A percentile compares a stretch with the other conserved stretches of the same genome.
Conservation (phyloP, 306 rosid species). For the Mimosa bimucronata region DNA sequence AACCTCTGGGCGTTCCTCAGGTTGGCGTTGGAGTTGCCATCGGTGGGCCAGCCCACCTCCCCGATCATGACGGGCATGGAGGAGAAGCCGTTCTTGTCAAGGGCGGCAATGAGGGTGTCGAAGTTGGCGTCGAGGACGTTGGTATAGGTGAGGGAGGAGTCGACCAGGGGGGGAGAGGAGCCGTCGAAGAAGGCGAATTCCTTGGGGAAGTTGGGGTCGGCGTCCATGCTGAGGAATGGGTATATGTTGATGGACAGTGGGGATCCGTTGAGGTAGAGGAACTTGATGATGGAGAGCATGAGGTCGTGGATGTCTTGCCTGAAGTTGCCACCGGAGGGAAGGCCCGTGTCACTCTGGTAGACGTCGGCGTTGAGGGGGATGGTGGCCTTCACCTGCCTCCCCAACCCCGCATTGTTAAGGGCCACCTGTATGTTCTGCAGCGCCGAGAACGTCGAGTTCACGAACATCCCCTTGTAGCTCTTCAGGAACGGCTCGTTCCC, state of each 20-base stretch:
- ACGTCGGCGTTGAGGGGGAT: slow-evolving; percentile 91
- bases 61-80: slow-evolving; percentile 80
- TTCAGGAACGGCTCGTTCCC: slow-evolving; percentile 88
- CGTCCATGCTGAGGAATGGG: slow-evolving; percentile 90
- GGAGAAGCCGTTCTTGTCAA: slow-evolving; percentile 75
- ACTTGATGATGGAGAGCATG: slow-evolving; percentile 68
- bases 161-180: slow-evolving; percentile 70
- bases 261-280: slow-evolving; percentile 55
- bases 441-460: slow-evolving; percentile 72
- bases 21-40: slow-evolving; percentile 72
- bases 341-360: slow-evolving; percentile 60
- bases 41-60: slow-evolving; percentile 96
- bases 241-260: slow-evolving; percentile 88
- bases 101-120: slow-evolving; percentile 83
- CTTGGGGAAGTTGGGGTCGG: slow-evolving; percentile 87
- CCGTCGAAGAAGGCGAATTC: slow-evolving; percentile 88
- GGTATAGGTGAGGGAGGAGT: slow-evolving; percentile 72
- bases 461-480: slow-evolving; percentile 67
- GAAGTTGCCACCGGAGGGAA: slow-evolving; percentile 91
- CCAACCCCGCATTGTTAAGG: slow-evolving; percentile 76
- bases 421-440: slow-evolving; percentile 88
- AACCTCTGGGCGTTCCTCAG: slow-evolving; percentile 59
- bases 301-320: slow-evolving; percentile 68
- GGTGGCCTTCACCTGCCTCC: slow-evolving; percentile 81
- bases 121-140: slow-evolving; percentile 90